Conservation (phyloP, 2,329 filamentous ascomycete genomes). For the Claviceps pazoutovae region DNA sequence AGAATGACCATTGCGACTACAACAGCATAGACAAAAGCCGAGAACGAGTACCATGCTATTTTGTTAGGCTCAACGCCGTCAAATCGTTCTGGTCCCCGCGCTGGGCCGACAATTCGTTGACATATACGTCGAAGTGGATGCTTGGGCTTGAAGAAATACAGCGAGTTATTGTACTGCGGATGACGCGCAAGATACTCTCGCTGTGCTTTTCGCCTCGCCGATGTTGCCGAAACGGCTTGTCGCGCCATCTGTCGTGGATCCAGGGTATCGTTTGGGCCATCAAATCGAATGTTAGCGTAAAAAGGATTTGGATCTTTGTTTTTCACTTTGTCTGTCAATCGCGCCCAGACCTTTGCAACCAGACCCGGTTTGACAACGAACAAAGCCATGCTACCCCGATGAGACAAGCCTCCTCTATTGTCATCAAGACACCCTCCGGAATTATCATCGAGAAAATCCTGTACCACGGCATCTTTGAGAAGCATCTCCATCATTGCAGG, state of each 20-base stretch:
- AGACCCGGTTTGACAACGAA: conserved; percentile 39
- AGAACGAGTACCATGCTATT: conserved; percentile 83
- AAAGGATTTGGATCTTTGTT: conserved; percentile 84
- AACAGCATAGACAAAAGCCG: conserved; percentile 81
- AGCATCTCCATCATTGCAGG: conserved; percentile 91
- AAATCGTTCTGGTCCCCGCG: conserved; percentile 71
- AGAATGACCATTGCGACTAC: conserved; percentile 97
- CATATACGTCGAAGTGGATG: conserved; percentile 72
- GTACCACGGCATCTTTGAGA: conserved; percentile 87
- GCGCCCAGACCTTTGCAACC: conserved; percentile 48
- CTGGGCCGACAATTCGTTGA: conserved; percentile 81
- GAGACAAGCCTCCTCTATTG: conserved; percentile 16
- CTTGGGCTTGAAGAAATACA: conserved; percentile 71
- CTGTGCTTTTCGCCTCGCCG: conserved; percentile 74
- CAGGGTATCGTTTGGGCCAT: conserved; percentile 60
- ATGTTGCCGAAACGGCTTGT: conserved; percentile 73
- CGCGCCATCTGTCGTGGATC: conserved; percentile 81
- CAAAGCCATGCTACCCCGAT: conserved; percentile 19
- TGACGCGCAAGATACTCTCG: conserved; percentile 78
- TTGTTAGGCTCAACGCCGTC: conserved; percentile 85
- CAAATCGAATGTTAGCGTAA: conserved; percentile 61
- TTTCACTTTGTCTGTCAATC: conserved; percentile 39
- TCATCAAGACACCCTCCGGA: conserved; percentile 17
- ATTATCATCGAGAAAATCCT: conserved; percentile 83
- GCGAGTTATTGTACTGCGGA: conserved; percentile 80